phyloP scores from a whole-genome alignment of 768 basidiomycete genomes.

The Naganishia friedmannii region DNA sequence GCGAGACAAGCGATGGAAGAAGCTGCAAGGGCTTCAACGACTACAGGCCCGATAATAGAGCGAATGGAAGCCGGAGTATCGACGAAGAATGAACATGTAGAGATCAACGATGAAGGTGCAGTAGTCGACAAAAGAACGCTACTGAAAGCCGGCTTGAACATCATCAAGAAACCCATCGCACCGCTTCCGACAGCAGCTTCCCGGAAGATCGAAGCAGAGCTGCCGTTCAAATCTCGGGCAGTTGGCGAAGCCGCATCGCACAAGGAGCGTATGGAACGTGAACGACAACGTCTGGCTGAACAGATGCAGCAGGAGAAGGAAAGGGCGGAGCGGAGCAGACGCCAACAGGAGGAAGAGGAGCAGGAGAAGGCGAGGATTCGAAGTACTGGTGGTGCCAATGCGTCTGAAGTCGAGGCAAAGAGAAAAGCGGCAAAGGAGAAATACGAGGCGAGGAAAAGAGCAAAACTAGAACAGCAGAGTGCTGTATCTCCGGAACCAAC shows the following conservation, averaged over 20 bases:
- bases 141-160: slow-evolving; percentile 84
- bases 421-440: slow-evolving; percentile 46
- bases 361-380: slow-evolving; percentile 58
- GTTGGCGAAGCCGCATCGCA: slow-evolving; percentile 77
- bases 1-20: slow-evolving; percentile 37
- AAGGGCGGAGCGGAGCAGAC: slow-evolving; percentile 59
- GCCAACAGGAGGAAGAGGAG: slow-evolving; percentile 64
- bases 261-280: slow-evolving; percentile 77
- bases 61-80: slow-evolving; percentile 24
- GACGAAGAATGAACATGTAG: slow-evolving; percentile 60
- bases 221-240: slow-evolving; percentile 57
- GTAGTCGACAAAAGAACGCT: slow-evolving; percentile 94
- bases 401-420: slow-evolving; percentile 46
- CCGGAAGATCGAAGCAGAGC: slow-evolving; percentile 22
- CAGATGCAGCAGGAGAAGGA: slow-evolving; percentile 75
- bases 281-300: slow-evolving; percentile 69
- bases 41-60: slow-evolving; percentile 12
- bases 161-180: slow-evolving; percentile 62
- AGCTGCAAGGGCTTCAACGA: slow-evolving; percentile 16
- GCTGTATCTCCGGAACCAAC: neutral
- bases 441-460: slow-evolving; percentile 47
- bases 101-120: slow-evolving; percentile 94
- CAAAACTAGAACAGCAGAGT: slow-evolving; percentile 38
- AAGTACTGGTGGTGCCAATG: slow-evolving; percentile 42
- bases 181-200: slow-evolving; percentile 20